A percentile compares a stretch with the other conserved stretches of the same genome.
Evolutionary conservation across 1,139 yeast species (phyloP).

Genomic region (Pichia sp.): DNA sequence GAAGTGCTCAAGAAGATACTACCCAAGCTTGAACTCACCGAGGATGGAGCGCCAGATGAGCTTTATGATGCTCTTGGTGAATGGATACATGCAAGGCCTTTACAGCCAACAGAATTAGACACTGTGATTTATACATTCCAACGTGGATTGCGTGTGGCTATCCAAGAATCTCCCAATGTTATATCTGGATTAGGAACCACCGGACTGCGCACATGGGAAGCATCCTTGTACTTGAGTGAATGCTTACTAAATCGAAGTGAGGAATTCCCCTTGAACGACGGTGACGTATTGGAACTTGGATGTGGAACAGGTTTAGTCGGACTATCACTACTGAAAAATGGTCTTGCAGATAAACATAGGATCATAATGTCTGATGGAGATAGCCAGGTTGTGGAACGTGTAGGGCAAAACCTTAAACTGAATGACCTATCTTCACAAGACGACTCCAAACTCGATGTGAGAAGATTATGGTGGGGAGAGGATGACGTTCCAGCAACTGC

Average conservation of each 20-base stretch:
- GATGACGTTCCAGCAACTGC: slow-evolving; percentile 32
- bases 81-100: slow-evolving; percentile 35
- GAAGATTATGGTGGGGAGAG: slow-evolving; percentile 58
- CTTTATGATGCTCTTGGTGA: slow-evolving; percentile 46
- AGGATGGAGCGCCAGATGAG: slow-evolving; percentile 29
- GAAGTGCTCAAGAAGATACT: no score
- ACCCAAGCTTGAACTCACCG: no score
- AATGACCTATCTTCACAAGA: slow-evolving; percentile 6
- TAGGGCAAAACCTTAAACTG: slow-evolving; percentile 40
- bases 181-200: slow-evolving; percentile 76
- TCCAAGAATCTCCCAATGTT: slow-evolving; percentile 56
- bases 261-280: no score
- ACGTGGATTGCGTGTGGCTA: slow-evolving; percentile 28
- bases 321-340: slow-evolving; percentile 25
- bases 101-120: slow-evolving; percentile 41
- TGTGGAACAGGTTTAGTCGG: slow-evolving; percentile 87
- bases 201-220: slow-evolving; percentile 93
- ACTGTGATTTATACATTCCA: slow-evolving; percentile 39
- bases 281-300: slow-evolving; percentile 56
- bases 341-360: slow-evolving; percentile 13
- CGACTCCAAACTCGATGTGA: slow-evolving; percentile 25
- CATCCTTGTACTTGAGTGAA: slow-evolving; percentile 62
- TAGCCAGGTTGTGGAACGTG: slow-evolving; percentile 47
- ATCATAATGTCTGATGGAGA: slow-evolving; percentile 76
- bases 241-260: slow-evolving; percentile 30